Conservation (phyloP, 2,329 filamentous ascomycete genomes). For the Diaporthe citri region DNA sequence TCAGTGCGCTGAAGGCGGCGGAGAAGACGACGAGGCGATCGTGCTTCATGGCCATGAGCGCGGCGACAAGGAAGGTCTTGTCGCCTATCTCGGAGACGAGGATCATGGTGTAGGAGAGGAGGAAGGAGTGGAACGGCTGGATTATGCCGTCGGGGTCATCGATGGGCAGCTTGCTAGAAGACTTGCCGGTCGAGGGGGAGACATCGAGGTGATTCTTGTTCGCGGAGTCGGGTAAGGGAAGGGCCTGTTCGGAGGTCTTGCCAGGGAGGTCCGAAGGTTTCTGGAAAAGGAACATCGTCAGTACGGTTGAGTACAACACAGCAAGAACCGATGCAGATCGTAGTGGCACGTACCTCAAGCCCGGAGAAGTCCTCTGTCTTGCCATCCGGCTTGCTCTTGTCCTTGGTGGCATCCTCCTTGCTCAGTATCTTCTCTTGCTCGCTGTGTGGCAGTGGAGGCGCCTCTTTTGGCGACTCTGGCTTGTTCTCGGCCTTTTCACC, state of each 20-base stretch:
- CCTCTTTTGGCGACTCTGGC: conserved; percentile 87
- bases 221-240: conserved; percentile 74
- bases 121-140: conserved; percentile 86
- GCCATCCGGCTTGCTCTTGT: conserved; percentile 54
- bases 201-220: conserved; percentile 74
- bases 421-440: conserved; percentile 77
- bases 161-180: conserved; percentile 48
- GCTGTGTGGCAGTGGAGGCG: conserved; percentile 82
- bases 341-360: conserved; percentile 66
- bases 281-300: conserved; percentile 55
- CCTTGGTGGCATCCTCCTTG: conserved; percentile 55
- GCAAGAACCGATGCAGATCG: background rate
- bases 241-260: conserved; percentile 80
- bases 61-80: conserved; percentile 97
- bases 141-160: conserved; percentile 73
- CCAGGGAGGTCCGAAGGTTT: conserved; percentile 86
- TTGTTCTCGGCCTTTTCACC: conserved; percentile 78
- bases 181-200: conserved; percentile 47
- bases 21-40: conserved; percentile 93
- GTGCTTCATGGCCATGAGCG: conserved; percentile 99
- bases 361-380: conserved; percentile 58
- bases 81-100: conserved; percentile 96
- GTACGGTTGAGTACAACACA: background rate
- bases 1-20: conserved; percentile 90
- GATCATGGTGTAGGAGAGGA: conserved; percentile 97